Base-by-base conservation (phyloP, 139 green algal genomes). In the Gonium pectorale region DNA sequence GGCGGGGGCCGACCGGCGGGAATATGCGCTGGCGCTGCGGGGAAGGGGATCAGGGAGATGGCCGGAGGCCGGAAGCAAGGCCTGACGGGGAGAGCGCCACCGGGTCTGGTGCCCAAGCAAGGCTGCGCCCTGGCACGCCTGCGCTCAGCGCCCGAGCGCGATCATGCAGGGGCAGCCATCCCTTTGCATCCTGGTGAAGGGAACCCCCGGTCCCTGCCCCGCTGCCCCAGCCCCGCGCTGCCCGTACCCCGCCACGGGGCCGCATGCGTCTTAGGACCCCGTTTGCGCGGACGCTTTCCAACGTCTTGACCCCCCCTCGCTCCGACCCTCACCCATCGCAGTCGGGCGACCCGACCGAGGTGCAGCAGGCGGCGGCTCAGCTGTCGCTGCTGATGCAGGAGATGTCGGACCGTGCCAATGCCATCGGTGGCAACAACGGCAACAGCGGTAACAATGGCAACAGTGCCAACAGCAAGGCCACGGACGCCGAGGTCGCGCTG, bases 291-390 rank as follows among this genome's bases (percentile, higher is more conserved):
- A 5, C 17, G 60, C 60, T 40, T 68, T 8, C 8, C 6, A 46
- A 13, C 64, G 11, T 51, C 7, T 49, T 49, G 13, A 15, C n/a
- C n/a, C 40, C 29, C 60, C 60, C 60, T 9, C 4, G 29, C 27
- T n/a, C n/a, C 60, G 7, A 8, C 40, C 40, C 41, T 3, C 40
- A 40, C 40, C 19, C 24, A 33, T 19, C 72, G 35, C 72, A 80
- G 72, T 52, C 54, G 21, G 52, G 52, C 35, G 52, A 80, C 49
- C 51, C 3, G 31, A 0, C 3, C 22, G 22, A 31, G 4, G 43
- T 83, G 37, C 31, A 74, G 41, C 62, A 63, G 35, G 72, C 72
- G 21, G 51, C 72, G 35, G 26, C 33, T 26, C 52, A 67, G 51
- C 24, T 67, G 21, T 67, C 72, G 4, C 29, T 60, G 40, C 31